phyloP scores from a whole-genome alignment of 2,329 filamentous ascomycete species.

The Pseudogymnoascus sp. region DNA sequence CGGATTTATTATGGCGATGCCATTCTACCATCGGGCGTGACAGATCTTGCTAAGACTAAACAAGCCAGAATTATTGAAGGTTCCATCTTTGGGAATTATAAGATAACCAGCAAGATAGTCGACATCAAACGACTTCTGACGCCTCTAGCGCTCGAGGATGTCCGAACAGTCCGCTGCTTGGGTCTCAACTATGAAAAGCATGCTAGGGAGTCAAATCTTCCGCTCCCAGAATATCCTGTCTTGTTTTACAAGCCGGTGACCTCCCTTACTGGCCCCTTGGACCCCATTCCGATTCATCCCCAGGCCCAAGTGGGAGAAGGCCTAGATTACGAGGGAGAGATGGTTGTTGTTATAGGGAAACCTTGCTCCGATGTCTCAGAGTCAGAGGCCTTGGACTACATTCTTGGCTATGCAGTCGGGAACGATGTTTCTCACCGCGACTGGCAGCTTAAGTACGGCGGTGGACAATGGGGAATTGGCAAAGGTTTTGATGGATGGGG shows the following conservation, averaged over 20 bases:
- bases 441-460: conserved; percentile 62
- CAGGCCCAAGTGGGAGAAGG: conserved; percentile 59
- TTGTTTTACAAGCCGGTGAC: conserved; percentile 68
- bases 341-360: conserved; percentile 65
- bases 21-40: conserved; percentile 52
- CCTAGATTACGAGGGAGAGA: conserved; percentile 73
- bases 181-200: conserved; percentile 67
- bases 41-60: conserved; percentile 51
- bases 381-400: conserved; percentile 57
- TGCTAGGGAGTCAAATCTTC: conserved; percentile 60
- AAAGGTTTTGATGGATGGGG: conserved; percentile 73
- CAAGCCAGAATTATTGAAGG: conserved; percentile 56
- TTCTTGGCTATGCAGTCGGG: conserved; percentile 66
- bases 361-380: conserved; percentile 57
- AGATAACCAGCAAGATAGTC: conserved; percentile 54
- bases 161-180: conserved; percentile 59
- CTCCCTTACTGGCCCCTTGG: conserved; percentile 53
- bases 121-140: conserved; percentile 50
- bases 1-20: conserved; percentile 66
- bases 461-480: conserved; percentile 62
- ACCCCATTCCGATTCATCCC: conserved; percentile 56
- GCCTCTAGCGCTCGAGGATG: conserved; percentile 54
- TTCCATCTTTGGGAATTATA: conserved; percentile 56
- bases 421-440: conserved; percentile 77
- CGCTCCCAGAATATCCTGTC: conserved; percentile 62